A percentile compares a stretch with the other conserved stretches of the same genome.
Conservation (phyloP, 2,329 filamentous ascomycete species). For the Cytospora piceae region DNA sequence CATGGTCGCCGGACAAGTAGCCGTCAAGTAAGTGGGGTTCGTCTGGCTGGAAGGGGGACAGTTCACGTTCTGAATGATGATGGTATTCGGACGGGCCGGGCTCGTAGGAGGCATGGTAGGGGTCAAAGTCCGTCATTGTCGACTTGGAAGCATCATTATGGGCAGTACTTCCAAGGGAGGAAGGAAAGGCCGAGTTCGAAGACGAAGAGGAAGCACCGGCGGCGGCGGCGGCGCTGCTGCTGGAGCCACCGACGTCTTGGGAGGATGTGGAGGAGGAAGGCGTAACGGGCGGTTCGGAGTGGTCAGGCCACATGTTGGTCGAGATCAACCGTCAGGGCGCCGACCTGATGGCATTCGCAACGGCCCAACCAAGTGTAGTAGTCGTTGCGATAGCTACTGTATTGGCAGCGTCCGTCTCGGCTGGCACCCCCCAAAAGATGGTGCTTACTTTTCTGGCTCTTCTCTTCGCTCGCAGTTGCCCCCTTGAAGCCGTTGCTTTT, state of each 20-base stretch:
- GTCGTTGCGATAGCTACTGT: neutral
- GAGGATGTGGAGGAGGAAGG: neutral
- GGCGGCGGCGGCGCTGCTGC: neutral
- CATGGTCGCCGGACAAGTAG: slow-evolving; percentile 34
- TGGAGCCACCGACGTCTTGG: neutral
- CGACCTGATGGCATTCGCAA: slow-evolving; percentile 26
- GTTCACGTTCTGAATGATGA: slow-evolving; percentile 8
- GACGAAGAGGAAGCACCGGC: slow-evolving; percentile 15
- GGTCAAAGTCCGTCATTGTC: slow-evolving; percentile 13
- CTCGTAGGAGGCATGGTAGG: slow-evolving; percentile 20
- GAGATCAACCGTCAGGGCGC: slow-evolving; percentile 21
- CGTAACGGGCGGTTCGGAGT: slow-evolving; percentile 25
- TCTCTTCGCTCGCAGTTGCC: neutral
- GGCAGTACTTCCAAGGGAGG: neutral
- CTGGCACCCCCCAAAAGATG: neutral
- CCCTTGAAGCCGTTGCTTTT: neutral
- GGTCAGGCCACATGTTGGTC: slow-evolving; percentile 31
- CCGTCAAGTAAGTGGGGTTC: slow-evolving; percentile 24
- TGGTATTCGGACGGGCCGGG: slow-evolving; percentile 17
- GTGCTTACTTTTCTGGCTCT: slow-evolving; percentile 3
- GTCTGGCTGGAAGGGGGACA: slow-evolving; percentile 15
- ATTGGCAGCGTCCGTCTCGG: neutral
- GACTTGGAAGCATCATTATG: slow-evolving; percentile 9
- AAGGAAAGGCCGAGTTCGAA: slow-evolving; percentile 9
- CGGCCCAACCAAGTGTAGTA: slow-evolving; percentile 1